Evolutionary conservation across 306 rosid genomes (phyloP).

Genomic region (Lotus japonicus): DNA sequence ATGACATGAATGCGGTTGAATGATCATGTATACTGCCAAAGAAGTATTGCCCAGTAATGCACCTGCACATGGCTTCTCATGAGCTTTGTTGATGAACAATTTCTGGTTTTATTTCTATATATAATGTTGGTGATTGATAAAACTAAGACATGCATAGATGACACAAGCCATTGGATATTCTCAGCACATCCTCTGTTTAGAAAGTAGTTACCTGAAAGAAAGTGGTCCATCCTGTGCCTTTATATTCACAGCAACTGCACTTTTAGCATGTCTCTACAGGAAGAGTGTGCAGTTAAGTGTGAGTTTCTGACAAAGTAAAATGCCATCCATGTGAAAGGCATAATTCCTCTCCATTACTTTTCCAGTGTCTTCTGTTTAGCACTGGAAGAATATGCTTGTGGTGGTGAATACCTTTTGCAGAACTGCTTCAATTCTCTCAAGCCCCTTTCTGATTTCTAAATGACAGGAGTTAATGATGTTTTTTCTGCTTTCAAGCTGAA

Average conservation of each 20-base stretch:
- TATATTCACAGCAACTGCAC: neutral
- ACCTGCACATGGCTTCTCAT: conserved; percentile 18
- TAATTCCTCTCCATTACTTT: conserved; percentile 5
- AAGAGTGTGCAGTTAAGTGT: neutral
- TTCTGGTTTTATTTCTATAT: conserved; percentile 1
- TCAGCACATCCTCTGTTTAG: conserved; percentile 27
- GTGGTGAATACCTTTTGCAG: conserved; percentile 6
- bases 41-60: conserved; percentile 64
- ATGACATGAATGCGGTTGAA: neutral
- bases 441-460: neutral
- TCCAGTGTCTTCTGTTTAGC: neutral
- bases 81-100: conserved; percentile 7
- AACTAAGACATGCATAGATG: neutral
- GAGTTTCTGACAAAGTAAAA: conserved; percentile 9
- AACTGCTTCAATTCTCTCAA: neutral
- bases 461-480: neutral
- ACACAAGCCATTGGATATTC: conserved; percentile 28
- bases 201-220: conserved; percentile 2
- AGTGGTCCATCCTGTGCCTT: conserved; percentile 25
- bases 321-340: conserved; percentile 5
- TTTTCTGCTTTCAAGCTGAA: neutral
- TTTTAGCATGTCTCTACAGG: neutral
- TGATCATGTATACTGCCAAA: conserved; percentile 37
- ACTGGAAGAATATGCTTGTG: conserved; percentile 21
- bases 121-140: conserved; percentile 23